These are phyloP conservation scores for Lactarius sp. DNA, from an alignment of 768 basidiomycete genomes.

Conservation along the genomic window DNA sequence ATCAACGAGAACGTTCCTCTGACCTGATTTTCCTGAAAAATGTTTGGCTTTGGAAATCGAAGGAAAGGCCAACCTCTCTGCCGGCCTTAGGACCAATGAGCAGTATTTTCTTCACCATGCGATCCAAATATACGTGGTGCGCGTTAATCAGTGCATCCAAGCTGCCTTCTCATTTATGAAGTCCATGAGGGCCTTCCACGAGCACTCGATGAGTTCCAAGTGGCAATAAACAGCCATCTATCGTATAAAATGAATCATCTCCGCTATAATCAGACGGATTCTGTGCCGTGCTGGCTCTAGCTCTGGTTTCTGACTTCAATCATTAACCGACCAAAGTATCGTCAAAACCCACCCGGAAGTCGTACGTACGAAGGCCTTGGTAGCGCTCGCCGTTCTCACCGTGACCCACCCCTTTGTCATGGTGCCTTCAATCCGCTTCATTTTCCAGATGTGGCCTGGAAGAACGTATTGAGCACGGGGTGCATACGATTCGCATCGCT, in stretches of 20 bases:
- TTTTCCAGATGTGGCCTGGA: conserved; percentile 74
- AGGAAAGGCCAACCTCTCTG: conserved; percentile 53
- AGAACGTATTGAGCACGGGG: too few species aligned
- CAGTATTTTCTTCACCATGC: conserved; percentile 80
- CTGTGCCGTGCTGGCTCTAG: conserved; percentile 85
- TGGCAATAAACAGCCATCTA: conserved; percentile 94
- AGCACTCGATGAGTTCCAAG: conserved; percentile 92
- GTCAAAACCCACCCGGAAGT: conserved; percentile 55
- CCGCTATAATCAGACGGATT: conserved; percentile 76
- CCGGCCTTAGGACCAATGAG: conserved; percentile 65
- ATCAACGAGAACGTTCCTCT: conserved; percentile 73
- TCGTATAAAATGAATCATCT: conserved; percentile 97
- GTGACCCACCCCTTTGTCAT: conserved; percentile 68
- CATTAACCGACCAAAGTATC: not conserved
- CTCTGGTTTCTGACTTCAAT: conserved; percentile 39
- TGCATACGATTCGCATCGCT: too few species aligned
- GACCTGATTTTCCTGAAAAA: conserved; percentile 63
- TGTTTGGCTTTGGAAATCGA: not conserved
- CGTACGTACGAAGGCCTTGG: conserved; percentile 63
- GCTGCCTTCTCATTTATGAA: conserved; percentile 86
- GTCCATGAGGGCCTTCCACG: conserved; percentile 81
- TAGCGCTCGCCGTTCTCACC: conserved; percentile 72
- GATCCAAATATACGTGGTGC: conserved; percentile 78
- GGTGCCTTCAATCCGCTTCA: conserved; percentile 84
- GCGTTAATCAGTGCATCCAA: conserved; percentile 90